These are phyloP conservation scores for Draba incana DNA, from an alignment of 345 rosid species.

Conservation along the genomic window DNA sequence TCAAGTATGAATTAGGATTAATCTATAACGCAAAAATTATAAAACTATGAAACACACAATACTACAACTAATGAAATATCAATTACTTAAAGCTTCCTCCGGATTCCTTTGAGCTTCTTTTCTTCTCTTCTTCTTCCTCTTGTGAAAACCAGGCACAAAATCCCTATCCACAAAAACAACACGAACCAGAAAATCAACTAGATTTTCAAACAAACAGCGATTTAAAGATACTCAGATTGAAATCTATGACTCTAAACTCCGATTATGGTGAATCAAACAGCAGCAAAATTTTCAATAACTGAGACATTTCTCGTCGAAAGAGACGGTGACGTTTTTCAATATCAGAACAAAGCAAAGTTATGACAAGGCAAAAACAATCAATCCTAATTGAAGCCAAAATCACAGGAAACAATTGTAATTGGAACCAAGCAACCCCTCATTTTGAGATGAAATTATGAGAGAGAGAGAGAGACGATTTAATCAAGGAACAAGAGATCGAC, in stretches of 20 bases:
- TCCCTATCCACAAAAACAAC: constrained; percentile 50
- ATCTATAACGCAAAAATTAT: no score
- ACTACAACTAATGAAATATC: no score
- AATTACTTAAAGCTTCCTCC: constrained; percentile 55
- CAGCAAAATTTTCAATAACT: constrained; percentile 42
- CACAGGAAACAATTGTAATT: no score
- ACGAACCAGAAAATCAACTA: neutral
- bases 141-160: constrained; percentile 90
- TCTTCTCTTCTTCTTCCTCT: constrained; percentile 98
- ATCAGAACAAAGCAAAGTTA: no score
- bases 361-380: no score
- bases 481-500: no score
- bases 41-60: no score
- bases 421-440: no score
- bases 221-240: neutral
- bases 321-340: constrained; percentile 60
- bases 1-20: no score
- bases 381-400: no score
- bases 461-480: no score
- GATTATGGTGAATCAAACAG: constrained; percentile 12
- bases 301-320: constrained; percentile 88
- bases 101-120: constrained; percentile 77
- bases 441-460: no score
- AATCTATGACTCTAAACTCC: neutral
- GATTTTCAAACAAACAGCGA: neutral